Percentiles rank a stretch among this genome's conserved stretches.
Evolutionary conservation across 2,329 filamentous ascomycete genomes (phyloP).

Genomic region (Colletotrichum brevisporum): DNA sequence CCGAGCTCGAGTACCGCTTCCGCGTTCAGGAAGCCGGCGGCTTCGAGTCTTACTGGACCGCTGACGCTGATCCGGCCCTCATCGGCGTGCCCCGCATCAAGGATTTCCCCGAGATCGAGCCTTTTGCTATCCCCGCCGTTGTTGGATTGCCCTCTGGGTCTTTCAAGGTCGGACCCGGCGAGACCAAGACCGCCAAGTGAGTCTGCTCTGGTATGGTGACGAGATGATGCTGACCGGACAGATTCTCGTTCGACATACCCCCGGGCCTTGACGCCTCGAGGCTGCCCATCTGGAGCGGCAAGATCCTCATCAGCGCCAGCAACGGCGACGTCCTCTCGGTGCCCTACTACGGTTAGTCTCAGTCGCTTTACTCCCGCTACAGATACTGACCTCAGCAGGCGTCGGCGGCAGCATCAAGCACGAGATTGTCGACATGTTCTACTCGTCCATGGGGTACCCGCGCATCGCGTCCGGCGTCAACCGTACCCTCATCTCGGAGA

Average conservation of each 20-base stretch:
- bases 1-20: slow-evolving; percentile 51
- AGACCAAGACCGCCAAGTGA: slow-evolving; percentile 40
- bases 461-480: slow-evolving; percentile 29
- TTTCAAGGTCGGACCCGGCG: slow-evolving; percentile 35
- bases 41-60: slow-evolving; percentile 47
- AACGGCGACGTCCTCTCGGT: slow-evolving; percentile 52
- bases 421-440: slow-evolving; percentile 26
- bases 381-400: slow-evolving; percentile 4
- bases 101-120: slow-evolving; percentile 33
- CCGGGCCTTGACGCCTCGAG: slow-evolving; percentile 45
- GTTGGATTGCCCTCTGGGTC: slow-evolving; percentile 32
- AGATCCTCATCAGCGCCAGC: slow-evolving; percentile 50
- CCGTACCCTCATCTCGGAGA: slow-evolving; percentile 20
- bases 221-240: slow-evolving; percentile 16
- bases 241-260: slow-evolving; percentile 52
- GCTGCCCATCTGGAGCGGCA: slow-evolving; percentile 52
- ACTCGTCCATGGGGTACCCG: slow-evolving; percentile 28
- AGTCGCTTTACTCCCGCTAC: too few relatives aligned
- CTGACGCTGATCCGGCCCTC: slow-evolving; percentile 20
- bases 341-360: slow-evolving; percentile 48
- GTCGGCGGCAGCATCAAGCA: slow-evolving; percentile 38
- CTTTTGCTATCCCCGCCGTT: slow-evolving; percentile 21
- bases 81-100: slow-evolving; percentile 22
- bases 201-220: background rate
- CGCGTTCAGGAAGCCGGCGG: slow-evolving; percentile 50